Percentiles rank a stretch among this genome's conserved stretches.
Conservation (phyloP, 2,329 filamentous ascomycete genomes). For the Incumbomyces lentus region DNA sequence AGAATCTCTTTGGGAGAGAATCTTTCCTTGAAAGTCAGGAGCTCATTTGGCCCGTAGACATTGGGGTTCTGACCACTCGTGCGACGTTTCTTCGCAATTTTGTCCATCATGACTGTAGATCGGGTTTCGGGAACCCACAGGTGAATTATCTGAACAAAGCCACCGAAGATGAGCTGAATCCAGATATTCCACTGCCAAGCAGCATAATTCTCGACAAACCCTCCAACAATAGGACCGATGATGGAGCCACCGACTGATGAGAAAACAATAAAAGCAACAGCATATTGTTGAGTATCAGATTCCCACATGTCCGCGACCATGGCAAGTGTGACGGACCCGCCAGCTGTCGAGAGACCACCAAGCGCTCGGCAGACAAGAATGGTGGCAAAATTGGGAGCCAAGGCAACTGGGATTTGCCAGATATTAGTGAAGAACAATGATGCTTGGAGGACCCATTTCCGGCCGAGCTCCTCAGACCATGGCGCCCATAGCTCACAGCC, state of each 20-base stretch:
- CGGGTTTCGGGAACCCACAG: slow-evolving; percentile 68
- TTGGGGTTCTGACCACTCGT: slow-evolving; percentile 49
- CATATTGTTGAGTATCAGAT: slow-evolving; percentile 60
- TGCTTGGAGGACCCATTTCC: slow-evolving; percentile 63
- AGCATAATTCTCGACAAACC: slow-evolving; percentile 58
- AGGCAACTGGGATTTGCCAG: slow-evolving; percentile 61
- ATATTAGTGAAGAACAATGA: slow-evolving; percentile 68
- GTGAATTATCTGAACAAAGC: slow-evolving; percentile 56
- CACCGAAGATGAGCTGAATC: slow-evolving; percentile 75
- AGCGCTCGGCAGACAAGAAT: slow-evolving; percentile 61
- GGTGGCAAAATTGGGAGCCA: slow-evolving; percentile 62
- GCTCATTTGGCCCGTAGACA: slow-evolving; percentile 63
- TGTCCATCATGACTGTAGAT: slow-evolving; percentile 65
- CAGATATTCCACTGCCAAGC: slow-evolving; percentile 72
- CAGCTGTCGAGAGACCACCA: slow-evolving; percentile 60
- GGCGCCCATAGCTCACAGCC: slow-evolving; percentile 83
- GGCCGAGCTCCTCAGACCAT: slow-evolving; percentile 74
- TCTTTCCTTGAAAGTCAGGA: slow-evolving; percentile 46
- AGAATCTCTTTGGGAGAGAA: slow-evolving; percentile 48
- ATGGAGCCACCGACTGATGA: slow-evolving; percentile 70
- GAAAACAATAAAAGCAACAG: slow-evolving; percentile 66
- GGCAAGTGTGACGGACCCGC: slow-evolving; percentile 61
- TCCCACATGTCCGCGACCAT: slow-evolving; percentile 65
- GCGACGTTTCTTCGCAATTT: slow-evolving; percentile 63
- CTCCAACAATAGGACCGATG: slow-evolving; percentile 67